Base-by-base conservation (phyloP, 2,329 filamentous ascomycete genomes). In the Chrysosphaeria jannelii region DNA sequence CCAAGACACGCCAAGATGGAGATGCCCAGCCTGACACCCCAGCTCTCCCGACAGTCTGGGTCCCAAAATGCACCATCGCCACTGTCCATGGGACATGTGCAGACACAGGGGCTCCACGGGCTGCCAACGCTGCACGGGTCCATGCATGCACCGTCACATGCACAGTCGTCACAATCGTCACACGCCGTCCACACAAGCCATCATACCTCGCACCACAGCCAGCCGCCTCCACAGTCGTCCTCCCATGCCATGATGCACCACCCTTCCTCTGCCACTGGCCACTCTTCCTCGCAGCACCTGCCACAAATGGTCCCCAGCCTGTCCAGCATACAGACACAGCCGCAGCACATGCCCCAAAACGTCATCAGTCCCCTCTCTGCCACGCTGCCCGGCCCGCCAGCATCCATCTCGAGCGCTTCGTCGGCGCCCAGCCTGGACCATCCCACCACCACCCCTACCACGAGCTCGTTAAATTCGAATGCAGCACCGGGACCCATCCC, bases 401-500 rank as follows among this genome's bases (percentile, higher is more conserved):
- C n/a, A n/a, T n/a, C n/a, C n/a, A n/a, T n/a, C n/a, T n/a, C n/a
- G n/a, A n/a, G n/a, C n/a, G n/a, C n/a, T n/a, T n/a, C n/a, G n/a
- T n/a, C n/a, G n/a, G n/a, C n/a, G n/a, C n/a, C n/a, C n/a, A n/a
- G n/a, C n/a, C n/a, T n/a, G n/a, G n/a, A n/a, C n/a, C n/a, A n/a
- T n/a, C n/a, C n/a, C n/a, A n/a, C n/a, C n/a, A 25, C 2, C 25
- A 25, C 16, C 7, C 16, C 16, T 17, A 7, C 27, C 2, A 26
- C 30, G 16, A 28, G 26, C 11, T 31, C 31, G 2, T 27, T 30
- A 8, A 28, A 76, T 15, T 68, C 78, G 8, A 90, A 79, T 37
- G 78, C 81, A 17, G 85, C 85, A 1, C 85, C 85, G 5, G 85
- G 85, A 3, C 85, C 85, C 0, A 97, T 97, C 35, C 85, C 85